A percentile compares a stretch with the other conserved stretches of the same genome.
Conservation (phyloP, 169 alveolate species). For the Cryptosporidium viatorum region DNA sequence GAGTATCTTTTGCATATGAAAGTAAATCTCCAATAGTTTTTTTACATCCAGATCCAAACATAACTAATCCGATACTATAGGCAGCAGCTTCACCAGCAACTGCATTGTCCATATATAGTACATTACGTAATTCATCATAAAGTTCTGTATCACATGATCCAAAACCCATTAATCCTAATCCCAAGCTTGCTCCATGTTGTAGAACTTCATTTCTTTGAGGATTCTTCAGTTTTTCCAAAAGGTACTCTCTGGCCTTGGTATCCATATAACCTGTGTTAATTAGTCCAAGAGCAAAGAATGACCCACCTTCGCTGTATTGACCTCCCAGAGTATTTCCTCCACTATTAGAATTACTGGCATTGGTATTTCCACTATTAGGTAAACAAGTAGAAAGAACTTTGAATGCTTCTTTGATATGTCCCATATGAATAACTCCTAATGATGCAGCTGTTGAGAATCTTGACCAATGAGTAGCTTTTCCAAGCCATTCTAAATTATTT, state of each 20-base stretch:
- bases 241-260: constrained; percentile 82
- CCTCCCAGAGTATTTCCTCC: constrained; percentile 76
- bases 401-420: constrained; percentile 75
- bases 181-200: constrained; percentile 97
- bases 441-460: constrained; percentile 97
- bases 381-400: constrained; percentile 77
- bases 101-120: constrained; percentile 92
- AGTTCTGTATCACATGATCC: constrained; percentile 84
- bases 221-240: constrained; percentile 85
- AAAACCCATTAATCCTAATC: constrained; percentile 94
- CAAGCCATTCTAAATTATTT: constrained; percentile 94
- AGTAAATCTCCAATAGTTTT: constrained; percentile 91
- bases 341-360: constrained; percentile 49
- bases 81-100: constrained; percentile 99
- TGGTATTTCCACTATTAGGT: constrained; percentile 28
- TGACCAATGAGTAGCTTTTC: constrained; percentile 90
- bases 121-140: constrained; percentile 90
- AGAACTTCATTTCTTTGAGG: constrained; percentile 86
- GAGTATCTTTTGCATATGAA: constrained; percentile 95
- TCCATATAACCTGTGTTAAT: constrained; percentile 92
- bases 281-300: constrained; percentile 96
- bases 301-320: constrained; percentile 96
- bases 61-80: constrained; percentile 93
- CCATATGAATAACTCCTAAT: constrained; percentile 96
- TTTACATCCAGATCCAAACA: constrained; percentile 90